Conservation (phyloP, 768 basidiomycete genomes). For the Hortiboletus campestris region DNA sequence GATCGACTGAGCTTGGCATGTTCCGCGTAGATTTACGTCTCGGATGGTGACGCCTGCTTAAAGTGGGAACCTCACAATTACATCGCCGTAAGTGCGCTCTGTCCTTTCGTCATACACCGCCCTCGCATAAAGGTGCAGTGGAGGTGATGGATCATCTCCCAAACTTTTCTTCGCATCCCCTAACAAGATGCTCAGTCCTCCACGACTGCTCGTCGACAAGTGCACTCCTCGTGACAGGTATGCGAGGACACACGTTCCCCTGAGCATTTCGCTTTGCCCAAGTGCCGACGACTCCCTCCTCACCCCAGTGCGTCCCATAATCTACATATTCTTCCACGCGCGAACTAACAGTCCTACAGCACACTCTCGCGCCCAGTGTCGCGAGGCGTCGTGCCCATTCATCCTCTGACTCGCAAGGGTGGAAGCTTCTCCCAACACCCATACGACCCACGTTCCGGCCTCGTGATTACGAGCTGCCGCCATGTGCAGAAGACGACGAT, state of each 20-base stretch:
- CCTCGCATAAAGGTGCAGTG: slow-evolving; percentile 23
- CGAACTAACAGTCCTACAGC: slow-evolving; percentile 14
- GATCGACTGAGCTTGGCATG: slow-evolving; percentile 12
- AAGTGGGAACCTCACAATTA: slow-evolving; percentile 18
- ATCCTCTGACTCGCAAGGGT: slow-evolving; percentile 33
- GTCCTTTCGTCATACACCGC: slow-evolving; percentile 12
- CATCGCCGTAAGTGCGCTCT: slow-evolving; percentile 9
- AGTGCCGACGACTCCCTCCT: slow-evolving; percentile 31
- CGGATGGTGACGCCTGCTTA: slow-evolving; percentile 6
- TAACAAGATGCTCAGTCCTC: slow-evolving; percentile 17
- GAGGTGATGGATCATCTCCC: background rate
- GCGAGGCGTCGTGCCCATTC: slow-evolving; percentile 33
- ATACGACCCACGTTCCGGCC: slow-evolving; percentile 35
- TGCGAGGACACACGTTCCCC: slow-evolving; percentile 30
- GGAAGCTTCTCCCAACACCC: slow-evolving; percentile 32
- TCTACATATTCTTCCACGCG: background rate
- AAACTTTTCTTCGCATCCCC: background rate
- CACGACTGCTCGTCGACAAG: slow-evolving; percentile 33
- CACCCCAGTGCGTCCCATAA: slow-evolving; percentile 14
- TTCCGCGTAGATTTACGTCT: slow-evolving; percentile 27
- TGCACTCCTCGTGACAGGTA: slow-evolving; percentile 36
- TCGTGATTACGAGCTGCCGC: slow-evolving; percentile 31
- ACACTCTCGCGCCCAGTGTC: slow-evolving; percentile 3
- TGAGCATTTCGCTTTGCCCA: slow-evolving; percentile 25
- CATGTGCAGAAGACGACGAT: slow-evolving; percentile 30